These are phyloP conservation scores for Geum urbanum DNA, from an alignment of 306 rosid species.

Conservation along the genomic window DNA sequence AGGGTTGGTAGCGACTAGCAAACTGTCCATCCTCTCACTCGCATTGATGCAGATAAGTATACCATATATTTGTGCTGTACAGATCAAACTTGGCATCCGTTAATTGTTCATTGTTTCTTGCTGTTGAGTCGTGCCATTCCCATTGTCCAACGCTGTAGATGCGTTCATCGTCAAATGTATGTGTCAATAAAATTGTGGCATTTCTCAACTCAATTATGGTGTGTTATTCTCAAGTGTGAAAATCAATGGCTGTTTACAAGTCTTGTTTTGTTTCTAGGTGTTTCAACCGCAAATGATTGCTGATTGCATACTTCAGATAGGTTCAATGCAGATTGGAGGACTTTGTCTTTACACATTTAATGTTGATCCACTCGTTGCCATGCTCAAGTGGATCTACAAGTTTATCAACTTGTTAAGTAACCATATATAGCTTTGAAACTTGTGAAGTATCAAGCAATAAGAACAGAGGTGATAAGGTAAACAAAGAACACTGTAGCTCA, in stretches of 20 bases:
- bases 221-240: not conserved
- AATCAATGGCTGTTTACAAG: not conserved
- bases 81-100: conserved; percentile 44
- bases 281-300: too few relatives aligned
- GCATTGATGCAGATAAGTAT: conserved; percentile 26
- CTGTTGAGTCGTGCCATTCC: conserved; percentile 31
- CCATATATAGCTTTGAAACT: too few relatives aligned
- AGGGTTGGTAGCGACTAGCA: conserved; percentile 68
- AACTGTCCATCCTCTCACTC: conserved; percentile 34
- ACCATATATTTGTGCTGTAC: conserved; percentile 43
- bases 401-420: too few relatives aligned
- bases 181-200: conserved; percentile 28
- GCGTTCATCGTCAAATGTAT: conserved; percentile 26
- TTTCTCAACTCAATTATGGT: not conserved
- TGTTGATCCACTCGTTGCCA: too few relatives aligned
- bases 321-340: too few relatives aligned
- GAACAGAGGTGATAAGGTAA: too few relatives aligned
- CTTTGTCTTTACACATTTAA: too few relatives aligned
- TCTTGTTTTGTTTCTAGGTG: too few relatives aligned
- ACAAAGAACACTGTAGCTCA: too few relatives aligned
- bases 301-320: too few relatives aligned
- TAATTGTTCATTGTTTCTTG: conserved; percentile 46
- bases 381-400: too few relatives aligned
- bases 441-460: too few relatives aligned
- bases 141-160: conserved; percentile 42